Evolutionary conservation across 345 rosid genomes (phyloP).

Genomic region (Populus tremula): DNA sequence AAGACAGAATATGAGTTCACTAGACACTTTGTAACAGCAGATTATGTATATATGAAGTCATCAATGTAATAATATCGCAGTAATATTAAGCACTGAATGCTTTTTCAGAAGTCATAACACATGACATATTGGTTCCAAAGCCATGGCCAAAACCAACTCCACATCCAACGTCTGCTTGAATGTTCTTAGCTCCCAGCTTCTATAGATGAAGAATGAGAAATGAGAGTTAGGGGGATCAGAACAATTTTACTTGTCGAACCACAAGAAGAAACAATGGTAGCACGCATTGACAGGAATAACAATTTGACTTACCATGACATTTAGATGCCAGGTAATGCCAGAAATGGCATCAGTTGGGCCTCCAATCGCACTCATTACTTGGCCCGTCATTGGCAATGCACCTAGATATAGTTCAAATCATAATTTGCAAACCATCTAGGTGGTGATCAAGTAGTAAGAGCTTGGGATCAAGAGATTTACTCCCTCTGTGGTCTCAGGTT

Average conservation of each 20-base stretch:
- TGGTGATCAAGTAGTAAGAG: too few relatives aligned
- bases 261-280: neutral
- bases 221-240: conserved; percentile 9
- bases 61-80: neutral
- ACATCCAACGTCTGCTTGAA: conserved; percentile 67
- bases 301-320: conserved; percentile 14
- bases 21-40: too few relatives aligned
- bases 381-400: too few relatives aligned
- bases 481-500: too few relatives aligned
- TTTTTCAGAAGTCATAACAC: neutral
- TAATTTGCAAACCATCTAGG: too few relatives aligned
- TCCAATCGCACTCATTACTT: too few relatives aligned
- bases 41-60: neutral
- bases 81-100: neutral
- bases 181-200: conserved; percentile 57
- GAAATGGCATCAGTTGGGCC: too few relatives aligned
- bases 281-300: neutral
- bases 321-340: too few relatives aligned
- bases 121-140: conserved; percentile 62
- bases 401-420: too few relatives aligned
- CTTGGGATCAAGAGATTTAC: too few relatives aligned
- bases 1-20: neutral
- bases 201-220: conserved; percentile 34
- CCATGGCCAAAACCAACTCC: conserved; percentile 85
- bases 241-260: conserved; percentile 3